Evolutionary conservation across 371 early-diverging fungal species (phyloP), one percentile per base, ranked within the genome.

Genomic region (Cladochytrium tenue): DNA sequence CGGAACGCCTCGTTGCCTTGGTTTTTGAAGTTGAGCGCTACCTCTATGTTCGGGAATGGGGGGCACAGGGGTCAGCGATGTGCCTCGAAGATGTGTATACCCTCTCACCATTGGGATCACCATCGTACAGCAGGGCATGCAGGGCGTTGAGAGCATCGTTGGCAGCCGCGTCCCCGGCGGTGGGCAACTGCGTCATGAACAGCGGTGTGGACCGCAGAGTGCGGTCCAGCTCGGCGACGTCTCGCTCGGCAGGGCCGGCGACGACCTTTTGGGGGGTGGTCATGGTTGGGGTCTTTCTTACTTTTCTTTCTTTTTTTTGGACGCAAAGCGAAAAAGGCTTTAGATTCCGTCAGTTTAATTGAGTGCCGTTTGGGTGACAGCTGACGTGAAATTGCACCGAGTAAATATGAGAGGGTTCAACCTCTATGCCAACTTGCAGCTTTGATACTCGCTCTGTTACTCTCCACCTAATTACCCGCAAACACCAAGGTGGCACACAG

Each of bases 1-100:
- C 87, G 84, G 80, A 93, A 95, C 61, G 88, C 83, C 10, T 93
- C 95, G 76, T 98, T 98, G 65, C 98, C 98, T 74, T 95, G 94
- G 58, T 90, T 88, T 79, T 95, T 97, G 69, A 95, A 94, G 80
- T 95, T 96, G 53, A 84, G 82, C 2, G 97, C 97, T 60, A 93
- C 83, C 77, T 96, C 96, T 93, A 69, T 28, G 56, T 43, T 58
- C 32, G 25, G 35, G 28, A 30, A 60, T 15, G 53, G 5, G 27
- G 32, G 28, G 23, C 23, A 26, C 53, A 28, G 20, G 60, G 10
- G 20, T 64, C 2, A 55, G 2, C 3, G 15, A 17, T 58, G 31
- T n/a, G 31, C 43, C 13, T 7, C 43, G 43, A 43, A 7, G 43
- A 33, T 17, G 58, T 58, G 51, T 17, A 32, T 1, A 56, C 35